These are phyloP conservation scores for Dryas drummondii DNA, from an alignment of 306 rosid genomes.

Conservation along the genomic window DNA sequence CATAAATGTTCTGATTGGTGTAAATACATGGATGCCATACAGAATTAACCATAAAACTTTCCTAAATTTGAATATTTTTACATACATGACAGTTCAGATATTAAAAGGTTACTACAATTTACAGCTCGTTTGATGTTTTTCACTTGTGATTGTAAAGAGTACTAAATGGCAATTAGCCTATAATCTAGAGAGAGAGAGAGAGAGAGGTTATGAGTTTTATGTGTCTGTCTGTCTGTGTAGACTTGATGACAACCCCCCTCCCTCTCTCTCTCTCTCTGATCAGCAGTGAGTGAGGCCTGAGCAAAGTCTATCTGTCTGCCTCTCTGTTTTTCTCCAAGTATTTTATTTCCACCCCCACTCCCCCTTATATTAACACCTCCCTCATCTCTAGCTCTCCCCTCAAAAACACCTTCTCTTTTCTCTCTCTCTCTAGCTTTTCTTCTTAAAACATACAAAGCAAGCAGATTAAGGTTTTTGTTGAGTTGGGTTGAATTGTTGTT, in stretches of 20 bases:
- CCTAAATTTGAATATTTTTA: too few relatives aligned
- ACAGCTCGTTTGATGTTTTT: neutral
- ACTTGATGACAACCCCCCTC: neutral
- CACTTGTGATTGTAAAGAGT: neutral
- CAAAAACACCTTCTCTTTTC: conserved; percentile 13
- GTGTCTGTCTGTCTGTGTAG: too few relatives aligned
- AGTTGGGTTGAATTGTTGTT: too few relatives aligned
- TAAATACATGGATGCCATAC: too few relatives aligned
- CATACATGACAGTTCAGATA: too few relatives aligned
- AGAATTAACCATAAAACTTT: too few relatives aligned
- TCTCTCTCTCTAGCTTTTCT: neutral
- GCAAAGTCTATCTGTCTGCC: conserved; percentile 59
- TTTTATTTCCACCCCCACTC: conserved; percentile 24
- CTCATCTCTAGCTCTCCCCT: conserved; percentile 18
- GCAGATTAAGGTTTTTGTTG: too few relatives aligned
- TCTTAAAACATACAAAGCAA: neutral
- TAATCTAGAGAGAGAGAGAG: neutral
- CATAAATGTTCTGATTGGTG: too few relatives aligned
- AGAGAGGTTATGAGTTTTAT: neutral
- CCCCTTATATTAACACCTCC: conserved; percentile 25
- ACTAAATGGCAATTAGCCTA: neutral
- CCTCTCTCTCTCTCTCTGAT: too few relatives aligned
- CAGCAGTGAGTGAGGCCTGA: conserved; percentile 11
- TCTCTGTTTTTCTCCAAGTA: conserved; percentile 30
- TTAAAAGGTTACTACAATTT: neutral